These are phyloP conservation scores for Niebla homalea DNA, from an alignment of 495 filamentous ascomycete genomes.

Conservation along the genomic window DNA sequence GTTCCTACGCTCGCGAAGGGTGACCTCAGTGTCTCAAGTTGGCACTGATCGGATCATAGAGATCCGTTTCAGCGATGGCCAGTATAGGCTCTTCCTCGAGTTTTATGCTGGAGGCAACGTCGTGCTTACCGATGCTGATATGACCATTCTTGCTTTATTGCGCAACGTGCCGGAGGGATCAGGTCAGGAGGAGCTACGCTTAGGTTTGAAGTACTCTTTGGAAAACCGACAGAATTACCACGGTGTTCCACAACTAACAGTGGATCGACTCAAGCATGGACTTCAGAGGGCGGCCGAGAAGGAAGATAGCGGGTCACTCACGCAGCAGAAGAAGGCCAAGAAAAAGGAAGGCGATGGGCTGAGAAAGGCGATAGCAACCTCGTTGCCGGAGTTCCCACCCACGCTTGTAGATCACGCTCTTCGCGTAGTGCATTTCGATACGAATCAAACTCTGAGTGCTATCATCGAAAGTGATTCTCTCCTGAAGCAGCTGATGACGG, in stretches of 20 bases:
- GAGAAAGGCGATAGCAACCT: conserved; percentile 63
- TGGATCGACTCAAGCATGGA: conserved; percentile 53
- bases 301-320: conserved; percentile 33
- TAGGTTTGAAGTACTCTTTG: conserved; percentile 66
- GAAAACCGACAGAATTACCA: conserved; percentile 69
- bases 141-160: conserved; percentile 64
- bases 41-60: conserved; percentile 91
- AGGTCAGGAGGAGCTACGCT: conserved; percentile 54
- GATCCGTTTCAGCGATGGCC: conserved; percentile 81
- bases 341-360: conserved; percentile 61
- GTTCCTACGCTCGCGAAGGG: conserved; percentile 68
- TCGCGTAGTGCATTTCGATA: conserved; percentile 50
- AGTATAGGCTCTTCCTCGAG: conserved; percentile 77
- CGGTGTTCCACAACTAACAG: conserved; percentile 61
- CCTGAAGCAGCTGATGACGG: conserved; percentile 46
- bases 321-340: conserved; percentile 61
- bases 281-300: conserved; percentile 51
- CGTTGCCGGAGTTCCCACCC: conserved; percentile 77
- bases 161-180: conserved; percentile 69
- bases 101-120: conserved; percentile 97
- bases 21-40: conserved; percentile 70
- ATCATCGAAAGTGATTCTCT: conserved; percentile 53
- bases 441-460: conserved; percentile 46
- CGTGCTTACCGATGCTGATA: conserved; percentile 70
- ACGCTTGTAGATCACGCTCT: conserved; percentile 79